A percentile compares a stretch with the other conserved stretches of the same genome.
These are phyloP conservation scores for Tinospora cordifolia DNA, from an alignment of 164 flowering plant species.

Conservation along the genomic window DNA sequence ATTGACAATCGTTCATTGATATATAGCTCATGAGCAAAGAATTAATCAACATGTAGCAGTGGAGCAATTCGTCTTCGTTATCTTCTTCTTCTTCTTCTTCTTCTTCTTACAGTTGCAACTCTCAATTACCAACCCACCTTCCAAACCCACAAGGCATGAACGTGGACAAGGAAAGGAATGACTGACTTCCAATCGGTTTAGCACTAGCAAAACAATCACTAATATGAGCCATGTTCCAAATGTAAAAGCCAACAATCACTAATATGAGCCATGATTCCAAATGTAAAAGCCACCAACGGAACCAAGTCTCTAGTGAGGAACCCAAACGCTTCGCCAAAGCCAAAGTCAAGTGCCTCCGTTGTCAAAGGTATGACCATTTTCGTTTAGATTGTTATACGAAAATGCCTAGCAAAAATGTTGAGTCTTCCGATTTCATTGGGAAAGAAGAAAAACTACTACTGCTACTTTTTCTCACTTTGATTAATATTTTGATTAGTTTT, in stretches of 20 bases:
- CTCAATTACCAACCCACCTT: not conserved
- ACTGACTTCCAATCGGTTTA: not conserved
- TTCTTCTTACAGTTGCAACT: too few species aligned
- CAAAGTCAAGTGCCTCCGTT: not conserved
- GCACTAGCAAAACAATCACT: not conserved
- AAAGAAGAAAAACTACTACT: too few species aligned
- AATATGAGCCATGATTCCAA: not conserved
- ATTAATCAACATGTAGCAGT: conserved; percentile 6
- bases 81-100: too few species aligned
- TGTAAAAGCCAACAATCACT: not conserved
- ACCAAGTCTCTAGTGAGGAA: not conserved
- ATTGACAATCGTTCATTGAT: not conserved
- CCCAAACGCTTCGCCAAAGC: not conserved
- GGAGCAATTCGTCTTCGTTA: too few species aligned
- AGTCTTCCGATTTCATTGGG: not conserved
- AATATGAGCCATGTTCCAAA: not conserved
- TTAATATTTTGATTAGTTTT: too few species aligned
- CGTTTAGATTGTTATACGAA: not conserved
- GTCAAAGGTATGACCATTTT: not conserved
- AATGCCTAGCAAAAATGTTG: not conserved
- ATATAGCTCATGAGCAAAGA: not conserved
- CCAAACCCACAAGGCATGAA: not conserved
- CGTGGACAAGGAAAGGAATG: not conserved
- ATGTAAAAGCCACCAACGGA: not conserved
- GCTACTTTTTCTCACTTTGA: too few species aligned